Evolutionary conservation across 805 yeast species (phyloP).

Genomic region (Trichomonascus vanleenenianus): DNA sequence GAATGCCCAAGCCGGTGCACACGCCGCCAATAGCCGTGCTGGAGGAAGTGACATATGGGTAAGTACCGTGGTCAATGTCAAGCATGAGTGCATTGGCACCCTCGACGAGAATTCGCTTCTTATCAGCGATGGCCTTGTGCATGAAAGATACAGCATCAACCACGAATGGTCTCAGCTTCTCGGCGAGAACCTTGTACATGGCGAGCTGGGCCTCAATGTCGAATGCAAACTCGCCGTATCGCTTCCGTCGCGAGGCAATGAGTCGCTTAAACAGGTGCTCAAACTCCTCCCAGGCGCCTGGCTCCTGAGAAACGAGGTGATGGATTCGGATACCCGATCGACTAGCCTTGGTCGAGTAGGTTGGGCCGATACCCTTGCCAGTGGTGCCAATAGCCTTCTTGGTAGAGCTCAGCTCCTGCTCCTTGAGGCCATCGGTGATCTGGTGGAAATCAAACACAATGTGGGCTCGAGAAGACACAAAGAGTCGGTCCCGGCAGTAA

Average conservation of each 20-base stretch:
- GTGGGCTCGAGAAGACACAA: slow-evolving; percentile 90
- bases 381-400: slow-evolving; percentile 94
- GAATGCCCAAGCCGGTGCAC: slow-evolving; percentile 90
- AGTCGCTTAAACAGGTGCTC: slow-evolving; percentile 68
- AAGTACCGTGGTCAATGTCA: slow-evolving; percentile 96
- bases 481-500: slow-evolving; percentile 64
- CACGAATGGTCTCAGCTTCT: slow-evolving; percentile 76
- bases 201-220: slow-evolving; percentile 75
- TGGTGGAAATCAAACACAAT: slow-evolving; percentile 97
- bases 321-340: slow-evolving; percentile 96
- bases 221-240: slow-evolving; percentile 91
- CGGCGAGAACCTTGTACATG: slow-evolving; percentile 67
- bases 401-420: slow-evolving; percentile 72
- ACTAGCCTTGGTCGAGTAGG: slow-evolving; percentile 93
- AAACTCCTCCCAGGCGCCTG: slow-evolving; percentile 90
- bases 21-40: slow-evolving; percentile 98
- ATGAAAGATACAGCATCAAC: slow-evolving; percentile 80
- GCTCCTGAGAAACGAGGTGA: slow-evolving; percentile 84
- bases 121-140: slow-evolving; percentile 62
- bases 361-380: slow-evolving; percentile 98
- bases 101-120: slow-evolving; percentile 87
- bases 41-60: slow-evolving; percentile 94
- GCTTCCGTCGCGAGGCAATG: slow-evolving; percentile 70
- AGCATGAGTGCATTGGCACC: slow-evolving; percentile 98
- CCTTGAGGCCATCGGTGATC: slow-evolving; percentile 90